Evolutionary conservation across 805 yeast genomes (phyloP).

Genomic region (Candida dendrica): DNA sequence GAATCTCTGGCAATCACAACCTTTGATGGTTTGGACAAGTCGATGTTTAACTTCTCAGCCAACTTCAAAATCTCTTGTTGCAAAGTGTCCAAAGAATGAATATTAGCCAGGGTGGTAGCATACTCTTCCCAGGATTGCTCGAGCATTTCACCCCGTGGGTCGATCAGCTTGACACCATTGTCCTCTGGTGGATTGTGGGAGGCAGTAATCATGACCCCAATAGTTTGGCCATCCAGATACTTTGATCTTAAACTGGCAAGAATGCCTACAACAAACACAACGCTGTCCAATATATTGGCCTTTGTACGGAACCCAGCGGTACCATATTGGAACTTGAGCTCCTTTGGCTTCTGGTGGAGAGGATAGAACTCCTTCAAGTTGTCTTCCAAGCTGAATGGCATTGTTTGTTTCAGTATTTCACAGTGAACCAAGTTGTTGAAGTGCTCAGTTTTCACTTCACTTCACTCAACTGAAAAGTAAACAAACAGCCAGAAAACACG

Average conservation of each 20-base stretch:
- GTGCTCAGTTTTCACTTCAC: no score
- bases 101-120: conserved; percentile 78
- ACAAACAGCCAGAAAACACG: no score
- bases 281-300: conserved; percentile 66
- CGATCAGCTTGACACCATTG: conserved; percentile 90
- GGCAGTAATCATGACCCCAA: conserved; percentile 97
- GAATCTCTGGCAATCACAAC: conserved; percentile 83
- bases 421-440: no score
- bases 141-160: conserved; percentile 89
- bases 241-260: conserved; percentile 81
- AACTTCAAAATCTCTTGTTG: conserved; percentile 28
- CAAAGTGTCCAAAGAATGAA: conserved; percentile 40
- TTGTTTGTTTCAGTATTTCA: neutral
- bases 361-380: conserved; percentile 9
- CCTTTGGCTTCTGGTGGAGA: conserved; percentile 8
- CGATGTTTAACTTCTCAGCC: conserved; percentile 36
- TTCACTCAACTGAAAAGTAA: no score
- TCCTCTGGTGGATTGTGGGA: conserved; percentile 91
- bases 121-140: conserved; percentile 74
- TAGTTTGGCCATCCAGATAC: conserved; percentile 52
- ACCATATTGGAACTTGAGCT: conserved; percentile 59
- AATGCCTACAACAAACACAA: conserved; percentile 77
- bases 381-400: conserved; percentile 2
- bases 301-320: conserved; percentile 93
- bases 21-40: conserved; percentile 32